Evolutionary conservation across 2,329 filamentous ascomycete genomes (phyloP).

Genomic region (Dryadomyces sulphureus): DNA sequence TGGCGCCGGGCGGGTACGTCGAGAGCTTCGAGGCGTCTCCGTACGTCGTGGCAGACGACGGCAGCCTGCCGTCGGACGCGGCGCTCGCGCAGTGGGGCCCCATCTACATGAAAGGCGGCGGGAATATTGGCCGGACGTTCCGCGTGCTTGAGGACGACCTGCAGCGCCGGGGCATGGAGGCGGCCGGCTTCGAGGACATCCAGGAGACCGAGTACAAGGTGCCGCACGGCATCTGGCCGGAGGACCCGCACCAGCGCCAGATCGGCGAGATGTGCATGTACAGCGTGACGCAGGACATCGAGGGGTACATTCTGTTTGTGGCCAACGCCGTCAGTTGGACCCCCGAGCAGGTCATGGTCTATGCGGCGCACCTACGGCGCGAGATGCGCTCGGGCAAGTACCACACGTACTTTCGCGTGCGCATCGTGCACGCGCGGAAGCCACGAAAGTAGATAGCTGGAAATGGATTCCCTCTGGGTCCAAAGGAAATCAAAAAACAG

Average conservation of each 20-base stretch:
- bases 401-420: not conserved
- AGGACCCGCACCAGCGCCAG: not conserved
- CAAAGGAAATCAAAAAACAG: constrained; percentile 16
- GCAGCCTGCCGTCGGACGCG: constrained; percentile 5
- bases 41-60: constrained; percentile 14
- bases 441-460: too few relatives aligned
- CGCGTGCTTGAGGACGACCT: not conserved
- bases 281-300: not conserved
- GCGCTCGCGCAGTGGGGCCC: constrained; percentile 13
- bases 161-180: not conserved
- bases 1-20: constrained; percentile 34
- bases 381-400: not conserved
- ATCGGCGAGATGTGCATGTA: not conserved
- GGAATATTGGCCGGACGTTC: not conserved
- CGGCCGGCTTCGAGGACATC: not conserved
- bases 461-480: too few relatives aligned
- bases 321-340: not conserved
- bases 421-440: not conserved
- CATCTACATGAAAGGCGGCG: constrained; percentile 4
- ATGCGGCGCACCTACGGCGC: not conserved
- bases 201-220: constrained; percentile 2
- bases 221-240: constrained; percentile 5
- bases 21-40: constrained; percentile 12
- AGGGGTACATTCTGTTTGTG: not conserved
- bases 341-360: not conserved